Base-by-base conservation (phyloP, 169 alveolate genomes). In the Cytauxzoon felis region DNA sequence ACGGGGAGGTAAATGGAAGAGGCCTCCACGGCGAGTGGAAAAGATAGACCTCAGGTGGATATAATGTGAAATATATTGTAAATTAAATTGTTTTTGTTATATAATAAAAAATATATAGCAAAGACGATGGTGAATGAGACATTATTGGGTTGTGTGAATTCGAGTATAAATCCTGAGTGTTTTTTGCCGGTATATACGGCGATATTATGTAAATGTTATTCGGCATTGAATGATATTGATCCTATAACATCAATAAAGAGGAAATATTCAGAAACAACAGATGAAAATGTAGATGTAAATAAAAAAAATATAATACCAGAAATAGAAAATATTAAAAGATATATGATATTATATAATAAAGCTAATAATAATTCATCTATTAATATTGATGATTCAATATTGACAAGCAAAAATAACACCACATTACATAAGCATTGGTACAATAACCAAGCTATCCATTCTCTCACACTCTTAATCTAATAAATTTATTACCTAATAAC, bases 171-270 rank as follows among this genome's bases (percentile, higher is more conserved):
- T 52, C 84, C 84, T 0, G 84, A 73, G 40, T 16, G 33, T 8
- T 41, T 73, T 32, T 26, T 73, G 45, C 84, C 71, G 8, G 30
- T 73, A 23, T 73, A 73, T 32, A 42, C 54, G 13, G 84, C 84
- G 34, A 73, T 73, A n/a, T 5, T 73, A 27, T 29, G 63, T 32
- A 50, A 68, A 61, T 73, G 84, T 34, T 47, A 42, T 27, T 19
- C 65, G 19, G 30, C 47, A n/a, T 30, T 59, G 64, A 40, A 7
- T 21, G 24, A 33, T 19, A 27, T 40, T 16, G 32, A 45, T 21
- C 19, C 6, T 27, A 43, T 2, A 19, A 36, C 32, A 18, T 41
- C 33, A 13, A 1, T 59, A 5, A 59, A 59, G 56, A 40, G 69
- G 32, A 59, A 40, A 3, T 59, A 24, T 29, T 29, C 3, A 19